These are phyloP conservation scores for Cyberlindnera lachancei DNA, from an alignment of 805 yeast genomes.

Conservation along the genomic window DNA sequence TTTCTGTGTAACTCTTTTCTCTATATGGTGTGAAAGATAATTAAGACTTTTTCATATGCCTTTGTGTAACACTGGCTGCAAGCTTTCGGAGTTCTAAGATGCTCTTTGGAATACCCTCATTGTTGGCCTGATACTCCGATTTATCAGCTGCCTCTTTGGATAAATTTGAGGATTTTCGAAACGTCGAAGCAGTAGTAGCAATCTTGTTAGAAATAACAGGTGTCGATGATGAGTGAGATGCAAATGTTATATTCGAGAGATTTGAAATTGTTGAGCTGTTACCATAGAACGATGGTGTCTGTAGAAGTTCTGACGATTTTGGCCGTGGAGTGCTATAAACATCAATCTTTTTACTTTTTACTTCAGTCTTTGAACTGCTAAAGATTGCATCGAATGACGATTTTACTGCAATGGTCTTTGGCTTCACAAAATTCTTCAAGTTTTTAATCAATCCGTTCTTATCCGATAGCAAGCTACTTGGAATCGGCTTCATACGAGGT, in stretches of 20 bases:
- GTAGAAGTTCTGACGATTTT: conserved; percentile 22
- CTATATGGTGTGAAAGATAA: too few species aligned
- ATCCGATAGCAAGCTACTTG: conserved; percentile 15
- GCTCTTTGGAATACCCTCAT: conserved; percentile 14
- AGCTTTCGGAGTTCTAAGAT: conserved; percentile 19
- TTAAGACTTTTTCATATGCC: too few species aligned
- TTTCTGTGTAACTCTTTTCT: too few species aligned
- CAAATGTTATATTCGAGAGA: conserved; percentile 22
- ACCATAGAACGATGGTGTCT: conserved; percentile 21
- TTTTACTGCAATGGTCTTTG: neutral
- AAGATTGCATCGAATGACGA: conserved; percentile 5
- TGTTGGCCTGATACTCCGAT: too few species aligned
- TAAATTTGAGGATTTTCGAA: conserved; percentile 1
- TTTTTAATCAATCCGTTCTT: neutral
- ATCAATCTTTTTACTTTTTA: conserved; percentile 14
- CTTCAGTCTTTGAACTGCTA: conserved; percentile 5
- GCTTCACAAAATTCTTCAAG: neutral
- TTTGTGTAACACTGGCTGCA: conserved; percentile 18
- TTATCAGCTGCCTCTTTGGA: conserved; percentile 1
- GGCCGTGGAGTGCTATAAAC: conserved; percentile 24
- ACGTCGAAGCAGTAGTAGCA: conserved; percentile 2
- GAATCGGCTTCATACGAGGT: conserved; percentile 12
- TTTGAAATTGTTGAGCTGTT: conserved; percentile 20
- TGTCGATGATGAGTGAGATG: conserved; percentile 9
- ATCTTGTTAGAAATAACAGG: conserved; percentile 11